Evolutionary conservation across 1,284 basidiomycete species (phyloP), one percentile per base, ranked within the genome.

Genomic region (Boletus sp.): DNA sequence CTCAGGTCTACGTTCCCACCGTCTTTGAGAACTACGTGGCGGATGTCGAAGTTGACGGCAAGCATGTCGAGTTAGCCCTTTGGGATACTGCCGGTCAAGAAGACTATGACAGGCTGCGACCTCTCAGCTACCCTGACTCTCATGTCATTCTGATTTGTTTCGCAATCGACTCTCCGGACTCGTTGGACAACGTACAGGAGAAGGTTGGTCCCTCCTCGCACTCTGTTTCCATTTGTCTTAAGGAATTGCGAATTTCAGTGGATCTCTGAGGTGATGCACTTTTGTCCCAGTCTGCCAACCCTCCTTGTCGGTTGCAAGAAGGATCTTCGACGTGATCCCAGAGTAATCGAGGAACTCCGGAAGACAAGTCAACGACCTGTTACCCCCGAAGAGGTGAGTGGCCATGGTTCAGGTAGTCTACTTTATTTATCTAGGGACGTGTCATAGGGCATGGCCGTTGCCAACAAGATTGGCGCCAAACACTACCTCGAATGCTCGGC

Each of bases 1-100:
- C 30, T 35, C 69, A 95, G 91, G 93, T 94, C 67, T 95, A 95
- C 76, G 91, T 95, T 65, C 94, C 94, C 50, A 96, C 94, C 62
- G 94, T 96, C 53, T 96, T 96, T 68, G 94, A 96, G 80, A 90
- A 90, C 82, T 91, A 94, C 71, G 93, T 94, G 55, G 91, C 91
- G 67, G 91, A 94, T 75, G 92, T 95, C 61, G 91, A 94, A 76
- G 93, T 95, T 59, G 93, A 94, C 72, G 91, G 91, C 67, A 95
- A 94, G 79, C 90, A 93, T 76, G 91, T 97, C 68, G 94, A 97
- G 77, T 83, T 97, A 66, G 94, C 94, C 33, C 81, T 97, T 65
- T 96, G 94, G 94, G 94, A 97, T 91, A 97, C 94, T 62, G 94
- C 94, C 30, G 94, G 94, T 59, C 94, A 96, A 77, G 94, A 96